Base-by-base conservation (phyloP, 192 early-diverging fungal genomes). In the Dissophora globulifera region DNA sequence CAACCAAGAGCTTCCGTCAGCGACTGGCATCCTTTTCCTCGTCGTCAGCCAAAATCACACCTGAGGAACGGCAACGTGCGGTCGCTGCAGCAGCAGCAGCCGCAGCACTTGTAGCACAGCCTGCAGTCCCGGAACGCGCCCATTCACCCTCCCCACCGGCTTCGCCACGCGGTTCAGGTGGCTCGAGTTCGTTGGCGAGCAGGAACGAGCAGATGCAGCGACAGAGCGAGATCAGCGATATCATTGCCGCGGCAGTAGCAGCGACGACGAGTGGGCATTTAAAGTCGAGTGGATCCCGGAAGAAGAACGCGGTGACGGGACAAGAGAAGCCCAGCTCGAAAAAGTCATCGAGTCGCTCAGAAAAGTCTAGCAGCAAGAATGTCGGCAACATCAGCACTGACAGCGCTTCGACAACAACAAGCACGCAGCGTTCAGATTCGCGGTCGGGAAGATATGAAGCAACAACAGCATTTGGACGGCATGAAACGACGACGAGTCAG, bases 51-150 rank as follows among this genome's bases (percentile, higher is more conserved):
- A 74, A 65, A 43, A 74, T 74, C 17, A 64, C 70, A 1, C 70
- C 61, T 19, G 70, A 74, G 50, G 70, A 74, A 19, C 47, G 70
- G 23, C 70, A 74, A 31, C 70, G 70, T 30, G 70, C 70, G n/a
- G 50, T 50, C 1, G 70, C 62, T 0, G 70, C 70, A 0, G 70
- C 70, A 3, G 70, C 70, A 13, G 70, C 70, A 0, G 70, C 70
- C 10, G 70, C 62, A 6, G 70, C 70, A 4, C 31, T 74, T 1
- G 42, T 74, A 1, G 62, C 61, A 11, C 47, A 64, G 22, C 70
- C 70, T 9, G n/a, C 62, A 1, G 32, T 59, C 13, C 70, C 70
- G 1, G 70, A 74, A n/a, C 70, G 70, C 12, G 70, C 70, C 2
- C 70, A 74, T 13, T 74, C 70, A 4, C 70, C 70, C 42, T 65